Percentiles rank a stretch among this genome's conserved stretches.
These are phyloP conservation scores for Penicillium corylophilum DNA, from an alignment of 2,329 filamentous ascomycete genomes.

Conservation along the genomic window DNA sequence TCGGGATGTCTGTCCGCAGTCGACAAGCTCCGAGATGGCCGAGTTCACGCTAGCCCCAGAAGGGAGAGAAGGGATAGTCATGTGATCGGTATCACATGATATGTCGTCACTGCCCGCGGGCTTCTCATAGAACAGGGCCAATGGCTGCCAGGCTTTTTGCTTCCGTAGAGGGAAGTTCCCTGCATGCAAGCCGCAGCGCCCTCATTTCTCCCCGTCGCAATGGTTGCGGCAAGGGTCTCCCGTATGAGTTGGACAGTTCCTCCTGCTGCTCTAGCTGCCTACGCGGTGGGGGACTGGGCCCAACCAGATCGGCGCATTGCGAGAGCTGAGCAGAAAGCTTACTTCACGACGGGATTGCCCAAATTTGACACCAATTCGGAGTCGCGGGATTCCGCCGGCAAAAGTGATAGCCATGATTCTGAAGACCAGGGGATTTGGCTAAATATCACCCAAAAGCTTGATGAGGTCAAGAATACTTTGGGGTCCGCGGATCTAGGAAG, in stretches of 20 bases:
- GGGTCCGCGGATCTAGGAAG: slow-evolving; percentile 46
- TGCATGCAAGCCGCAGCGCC: slow-evolving; percentile 23
- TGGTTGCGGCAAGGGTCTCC: slow-evolving; percentile 35
- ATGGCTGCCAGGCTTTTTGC: slow-evolving; percentile 19
- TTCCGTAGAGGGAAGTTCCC: slow-evolving; percentile 4
- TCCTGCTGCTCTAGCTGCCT: slow-evolving; percentile 33
- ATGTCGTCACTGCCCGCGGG: slow-evolving; percentile 27
- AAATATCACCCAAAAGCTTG: slow-evolving; percentile 52
- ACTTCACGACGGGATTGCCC: slow-evolving; percentile 24
- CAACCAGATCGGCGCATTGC: slow-evolving; percentile 23
- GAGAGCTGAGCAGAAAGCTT: slow-evolving; percentile 16
- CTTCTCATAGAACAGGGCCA: slow-evolving; percentile 6
- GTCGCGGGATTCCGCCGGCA: neutral
- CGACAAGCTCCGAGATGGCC: slow-evolving; percentile 21
- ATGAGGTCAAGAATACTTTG: slow-evolving; percentile 41
- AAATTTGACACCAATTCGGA: slow-evolving; percentile 14
- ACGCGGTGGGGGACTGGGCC: slow-evolving; percentile 26
- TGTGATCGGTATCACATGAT: slow-evolving; percentile 23
- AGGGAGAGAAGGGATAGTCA: slow-evolving; percentile 18
- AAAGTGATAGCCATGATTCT: slow-evolving; percentile 31
- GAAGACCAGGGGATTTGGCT: slow-evolving; percentile 36
- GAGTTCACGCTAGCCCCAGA: slow-evolving; percentile 23
- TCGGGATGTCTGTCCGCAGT: slow-evolving; percentile 12
- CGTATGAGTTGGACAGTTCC: slow-evolving; percentile 38
- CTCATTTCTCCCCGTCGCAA: slow-evolving; percentile 25